Base-by-base conservation (phyloP, 2,329 filamentous ascomycete genomes). In the Alternaria rosae region DNA sequence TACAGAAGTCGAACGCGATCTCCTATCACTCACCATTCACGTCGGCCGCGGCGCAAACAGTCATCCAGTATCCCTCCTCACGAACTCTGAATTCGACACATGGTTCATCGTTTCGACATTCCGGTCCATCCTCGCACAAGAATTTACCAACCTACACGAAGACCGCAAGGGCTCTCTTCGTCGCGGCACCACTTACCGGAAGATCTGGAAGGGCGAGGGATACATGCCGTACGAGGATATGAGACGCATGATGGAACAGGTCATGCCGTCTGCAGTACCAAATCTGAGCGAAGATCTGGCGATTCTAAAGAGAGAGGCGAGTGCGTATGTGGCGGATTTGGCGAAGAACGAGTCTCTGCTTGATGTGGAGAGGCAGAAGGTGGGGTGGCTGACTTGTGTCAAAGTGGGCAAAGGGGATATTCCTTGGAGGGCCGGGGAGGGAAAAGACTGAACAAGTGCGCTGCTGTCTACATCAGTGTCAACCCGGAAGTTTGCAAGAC, bases 311-410 rank as follows among this genome's bases (percentile, higher is more conserved):
- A 58, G 59, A 1, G 64, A 65, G 51, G 78, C 76, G 13, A 50
- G 45, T 10, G 45, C 45, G 13, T 47, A 64, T 6, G 72, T 73
- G 15, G 53, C 57, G 42, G 53, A 57, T 0, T 10, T 77, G 20
- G 68, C 62, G 2, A 53, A 23, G 30, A 75, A 73, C 45, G 61
- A 71, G 26, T 43, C 74, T 1, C 73, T 79, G 68, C 59, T 74
- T 23, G 69, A 77, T 47, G 68, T 74, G 1, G 73, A 77, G n/a
- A 44, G 43, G 45, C 57, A 69, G 13, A 59, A 53, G 13, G 67
- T 80, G n/a, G 63, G 66, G 5, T 81, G 77, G 64, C 57, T 81
- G 57, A 81, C 75, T 21, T 81, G 78, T 59, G 63, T 68, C 7
- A 70, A 76, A 52, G 65, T 79, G 2, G 38, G 44, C 21, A 25